phyloP scores from a whole-genome alignment of 352 stramenopile genomes.

The Globisporangium solare region DNA sequence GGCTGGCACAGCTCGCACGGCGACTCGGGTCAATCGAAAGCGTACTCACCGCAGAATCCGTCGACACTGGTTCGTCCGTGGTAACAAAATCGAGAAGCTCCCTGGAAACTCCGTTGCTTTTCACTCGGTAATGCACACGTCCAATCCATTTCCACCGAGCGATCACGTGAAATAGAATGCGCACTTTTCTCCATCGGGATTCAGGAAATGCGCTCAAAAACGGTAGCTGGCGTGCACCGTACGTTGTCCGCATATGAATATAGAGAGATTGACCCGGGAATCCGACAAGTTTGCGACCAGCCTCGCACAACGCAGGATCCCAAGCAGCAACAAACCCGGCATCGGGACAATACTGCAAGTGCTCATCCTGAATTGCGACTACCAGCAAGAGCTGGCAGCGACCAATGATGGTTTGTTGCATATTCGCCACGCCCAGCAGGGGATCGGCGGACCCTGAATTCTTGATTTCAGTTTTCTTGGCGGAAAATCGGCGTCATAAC shows the following conservation, averaged over 20 bases:
- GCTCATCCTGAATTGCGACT: slow-evolving; percentile 23
- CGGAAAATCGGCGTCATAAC: slow-evolving; percentile 29
- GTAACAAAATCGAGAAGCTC: slow-evolving; percentile 32
- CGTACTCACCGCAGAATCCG: slow-evolving; percentile 13
- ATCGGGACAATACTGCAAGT: slow-evolving; percentile 24
- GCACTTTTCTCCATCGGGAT: slow-evolving; percentile 46
- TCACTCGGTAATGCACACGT: neutral
- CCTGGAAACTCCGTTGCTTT: slow-evolving; percentile 12
- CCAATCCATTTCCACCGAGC: slow-evolving; percentile 32
- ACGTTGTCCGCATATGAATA: slow-evolving; percentile 23
- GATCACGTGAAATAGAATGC: slow-evolving; percentile 31
- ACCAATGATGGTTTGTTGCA: slow-evolving; percentile 29
- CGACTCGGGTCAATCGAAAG: slow-evolving; percentile 50
- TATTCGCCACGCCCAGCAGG: neutral
- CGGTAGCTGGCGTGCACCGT: slow-evolving; percentile 20
- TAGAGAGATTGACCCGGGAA: slow-evolving; percentile 16
- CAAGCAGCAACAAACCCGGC: slow-evolving; percentile 28
- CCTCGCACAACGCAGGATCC: slow-evolving; percentile 23
- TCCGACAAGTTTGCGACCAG: slow-evolving; percentile 12
- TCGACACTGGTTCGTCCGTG: slow-evolving; percentile 26
- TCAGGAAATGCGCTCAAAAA: slow-evolving; percentile 37
- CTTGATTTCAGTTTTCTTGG: slow-evolving; percentile 43
- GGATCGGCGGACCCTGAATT: slow-evolving; percentile 8
- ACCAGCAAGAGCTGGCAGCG: slow-evolving; percentile 40
- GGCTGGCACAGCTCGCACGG: slow-evolving; percentile 30